Base-by-base conservation (phyloP, 306 rosid species). In the Benincasa hispida region DNA sequence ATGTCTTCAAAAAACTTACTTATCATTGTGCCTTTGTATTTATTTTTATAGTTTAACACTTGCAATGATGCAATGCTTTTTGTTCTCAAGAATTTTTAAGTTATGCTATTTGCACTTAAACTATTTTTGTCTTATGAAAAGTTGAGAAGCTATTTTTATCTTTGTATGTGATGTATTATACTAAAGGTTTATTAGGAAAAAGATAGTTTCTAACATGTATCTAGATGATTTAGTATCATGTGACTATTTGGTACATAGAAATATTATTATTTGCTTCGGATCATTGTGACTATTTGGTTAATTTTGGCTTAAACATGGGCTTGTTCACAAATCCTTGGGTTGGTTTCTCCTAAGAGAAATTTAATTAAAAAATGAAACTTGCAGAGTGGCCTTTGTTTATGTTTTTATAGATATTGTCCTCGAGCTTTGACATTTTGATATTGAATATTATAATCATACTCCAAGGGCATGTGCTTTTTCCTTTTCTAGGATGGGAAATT, bases 401-500 rank as follows among this genome's bases (percentile, higher is more conserved):
- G 54, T 39, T 68, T 5, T 5, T 68, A 68, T 68, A 41, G 30
- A 62, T 17, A 13, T 30, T 2, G 11, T 32, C 12, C 70, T 32
- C 25, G 6, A 30, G 68, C 68, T 28, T 19, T 75, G 66, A 39
- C 59, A 41, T 22, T 56, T n/a, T 12, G 34, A 9, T 56, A 21
- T 34, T 10, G 66, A 75, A 39, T 10, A 18, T 34, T 35, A 15
- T 41, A 18, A 14, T 45, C 58, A 13, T 21, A 41, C 72, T 56
- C 54, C 25, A 59, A 41, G 15, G 56, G 41, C 68, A 45, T 55
- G 14, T 22, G 51, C 17, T 12, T 11, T 39, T 48, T n/a, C 11
- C 8, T 25, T 28, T 76, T 84, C 80, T 81, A 93, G 98, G 88
- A 79, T 18, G 94, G 94, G 73, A 91, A 84, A 78, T 91, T 82